phyloP scores from a whole-genome alignment of 768 basidiomycete species.

The Boletus subcaerulescens region DNA sequence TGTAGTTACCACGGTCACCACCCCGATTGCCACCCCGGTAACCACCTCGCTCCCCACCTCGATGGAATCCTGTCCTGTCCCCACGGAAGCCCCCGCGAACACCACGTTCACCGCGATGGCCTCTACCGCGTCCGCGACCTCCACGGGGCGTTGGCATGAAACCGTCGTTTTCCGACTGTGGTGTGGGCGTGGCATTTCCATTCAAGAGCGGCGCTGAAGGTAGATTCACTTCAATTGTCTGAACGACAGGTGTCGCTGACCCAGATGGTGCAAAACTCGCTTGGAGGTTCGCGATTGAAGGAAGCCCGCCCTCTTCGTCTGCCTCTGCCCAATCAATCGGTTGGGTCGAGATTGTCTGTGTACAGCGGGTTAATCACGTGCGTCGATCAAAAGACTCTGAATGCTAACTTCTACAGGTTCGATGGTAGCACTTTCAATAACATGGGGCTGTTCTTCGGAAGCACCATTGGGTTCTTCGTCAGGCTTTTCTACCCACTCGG shows the following conservation, averaged over 20 bases:
- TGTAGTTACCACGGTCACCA: constrained; percentile 24
- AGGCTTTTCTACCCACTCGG: constrained; percentile 55
- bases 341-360: constrained; percentile 22
- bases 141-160: constrained; percentile 49
- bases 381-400: neutral
- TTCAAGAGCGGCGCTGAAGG: constrained; percentile 19
- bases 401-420: constrained; percentile 34
- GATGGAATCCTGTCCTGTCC: constrained; percentile 32
- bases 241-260: constrained; percentile 55
- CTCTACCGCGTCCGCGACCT: constrained; percentile 48
- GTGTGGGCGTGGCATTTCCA: constrained; percentile 21
- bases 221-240: constrained; percentile 35
- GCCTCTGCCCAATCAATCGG: constrained; percentile 76
- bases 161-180: constrained; percentile 54
- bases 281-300: constrained; percentile 73
- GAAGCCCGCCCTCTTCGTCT: constrained; percentile 75
- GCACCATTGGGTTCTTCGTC: constrained; percentile 29
- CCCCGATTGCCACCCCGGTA: constrained; percentile 35
- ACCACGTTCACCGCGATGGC: constrained; percentile 42
- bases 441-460: constrained; percentile 18
- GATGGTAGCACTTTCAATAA: constrained; percentile 1
- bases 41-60: constrained; percentile 36
- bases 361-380: neutral
- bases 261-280: constrained; percentile 75
- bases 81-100: constrained; percentile 43